Evolutionary conservation across 371 early-diverging fungal species (phyloP).

Genomic region (Haplosporangium sp.): DNA sequence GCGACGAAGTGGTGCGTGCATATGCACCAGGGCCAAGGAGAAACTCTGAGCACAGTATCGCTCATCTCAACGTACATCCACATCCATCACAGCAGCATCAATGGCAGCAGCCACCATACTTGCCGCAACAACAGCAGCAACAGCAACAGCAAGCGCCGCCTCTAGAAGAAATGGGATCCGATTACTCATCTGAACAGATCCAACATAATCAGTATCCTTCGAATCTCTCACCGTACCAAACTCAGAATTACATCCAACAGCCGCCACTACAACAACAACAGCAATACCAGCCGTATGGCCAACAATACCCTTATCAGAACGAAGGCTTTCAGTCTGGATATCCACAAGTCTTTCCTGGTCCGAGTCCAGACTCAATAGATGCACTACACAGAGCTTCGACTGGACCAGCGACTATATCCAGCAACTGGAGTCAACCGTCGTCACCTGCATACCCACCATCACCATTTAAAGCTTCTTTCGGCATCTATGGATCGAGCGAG

Average conservation of each 20-base stretch:
- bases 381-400: slow-evolving; percentile 44
- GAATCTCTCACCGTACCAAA: too few species aligned
- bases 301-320: neutral
- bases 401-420: slow-evolving; percentile 32
- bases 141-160: neutral
- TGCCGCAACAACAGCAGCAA: slow-evolving; percentile 11
- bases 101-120: slow-evolving; percentile 2
- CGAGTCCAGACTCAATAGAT: neutral
- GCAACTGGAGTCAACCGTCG: slow-evolving; percentile 47
- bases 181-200: too few species aligned
- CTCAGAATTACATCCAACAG: too few species aligned
- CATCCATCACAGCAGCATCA: neutral
- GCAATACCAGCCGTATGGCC: neutral
- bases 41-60: neutral
- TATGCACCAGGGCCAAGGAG: neutral
- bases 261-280: neutral
- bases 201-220: too few species aligned
- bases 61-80: neutral
- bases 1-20: neutral
- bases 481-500: neutral
- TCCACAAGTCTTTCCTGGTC: neutral
- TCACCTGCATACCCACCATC: slow-evolving; percentile 46
- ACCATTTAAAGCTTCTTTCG: slow-evolving; percentile 12
- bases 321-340: neutral
- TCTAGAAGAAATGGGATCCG: too few species aligned